These are phyloP conservation scores for Luffa aegyptiaca DNA, from an alignment of 306 rosid genomes.

Conservation along the genomic window DNA sequence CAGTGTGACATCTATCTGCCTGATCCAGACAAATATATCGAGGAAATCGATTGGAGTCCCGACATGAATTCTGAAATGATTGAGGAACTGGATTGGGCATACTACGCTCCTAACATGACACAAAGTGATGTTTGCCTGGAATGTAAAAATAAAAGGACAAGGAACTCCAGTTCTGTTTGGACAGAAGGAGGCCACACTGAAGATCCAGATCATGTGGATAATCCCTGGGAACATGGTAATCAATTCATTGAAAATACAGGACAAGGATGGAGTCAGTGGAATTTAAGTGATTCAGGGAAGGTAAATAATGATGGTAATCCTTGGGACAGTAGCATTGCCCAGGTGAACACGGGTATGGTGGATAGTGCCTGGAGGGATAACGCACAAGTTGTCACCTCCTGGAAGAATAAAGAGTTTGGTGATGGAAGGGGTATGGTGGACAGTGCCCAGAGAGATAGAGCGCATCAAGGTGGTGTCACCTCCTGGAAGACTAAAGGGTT, in stretches of 20 bases:
- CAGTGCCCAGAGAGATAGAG: conserved; percentile 24
- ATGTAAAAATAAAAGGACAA: conserved; percentile 34
- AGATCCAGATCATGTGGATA: conserved; percentile 14
- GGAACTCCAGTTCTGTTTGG: conserved; percentile 18
- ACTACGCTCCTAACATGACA: conserved; percentile 36
- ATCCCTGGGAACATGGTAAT: conserved; percentile 43
- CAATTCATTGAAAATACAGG: not conserved
- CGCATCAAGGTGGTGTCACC: not conserved
- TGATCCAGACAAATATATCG: conserved; percentile 45
- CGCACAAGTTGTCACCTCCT: not conserved
- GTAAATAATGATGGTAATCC: conserved; percentile 22
- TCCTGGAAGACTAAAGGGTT: conserved; percentile 19
- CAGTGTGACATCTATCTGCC: conserved; percentile 33
- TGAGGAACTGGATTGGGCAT: conserved; percentile 46
- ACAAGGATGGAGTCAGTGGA: conserved; percentile 9
- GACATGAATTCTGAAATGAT: conserved; percentile 46
- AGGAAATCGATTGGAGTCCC: conserved; percentile 67
- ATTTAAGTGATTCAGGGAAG: not conserved
- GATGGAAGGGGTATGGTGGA: conserved; percentile 18
- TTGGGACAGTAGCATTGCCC: conserved; percentile 33
- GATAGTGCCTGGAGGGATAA: conserved; percentile 29
- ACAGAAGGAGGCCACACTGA: conserved; percentile 14
- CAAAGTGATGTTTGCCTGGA: conserved; percentile 14
- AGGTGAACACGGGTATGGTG: conserved; percentile 19
- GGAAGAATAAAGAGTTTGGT: conserved; percentile 18